Percentiles rank a stretch among this genome's conserved stretches.
These are phyloP conservation scores for Porcisia deanei DNA, from an alignment of 208 protist species.

Conservation along the genomic window DNA sequence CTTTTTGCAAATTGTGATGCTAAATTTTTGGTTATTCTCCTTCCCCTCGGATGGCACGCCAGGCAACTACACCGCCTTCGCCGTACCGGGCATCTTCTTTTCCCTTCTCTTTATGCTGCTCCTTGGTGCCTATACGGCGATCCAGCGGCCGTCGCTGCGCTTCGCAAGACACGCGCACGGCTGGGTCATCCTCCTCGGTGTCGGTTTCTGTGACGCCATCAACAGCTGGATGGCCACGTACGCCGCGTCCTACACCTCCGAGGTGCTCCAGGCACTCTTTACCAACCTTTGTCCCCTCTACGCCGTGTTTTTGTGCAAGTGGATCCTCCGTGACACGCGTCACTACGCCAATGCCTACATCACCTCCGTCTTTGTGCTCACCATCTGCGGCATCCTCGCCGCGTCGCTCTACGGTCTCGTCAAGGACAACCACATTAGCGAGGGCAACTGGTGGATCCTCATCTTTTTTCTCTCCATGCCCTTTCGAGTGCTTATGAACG, in stretches of 20 bases:
- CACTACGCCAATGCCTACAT: conserved; percentile 68
- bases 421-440: conserved; percentile 31
- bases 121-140: conserved; percentile 49
- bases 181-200: conserved; percentile 51
- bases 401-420: conserved; percentile 63
- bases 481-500: conserved; percentile 73
- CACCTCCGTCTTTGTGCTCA: conserved; percentile 56
- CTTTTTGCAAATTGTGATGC: conserved; percentile 82
- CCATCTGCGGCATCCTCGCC: conserved; percentile 58
- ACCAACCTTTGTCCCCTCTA: conserved; percentile 73
- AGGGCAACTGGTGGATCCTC: conserved; percentile 69
- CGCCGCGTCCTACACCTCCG: conserved; percentile 73
- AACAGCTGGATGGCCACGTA: conserved; percentile 83
- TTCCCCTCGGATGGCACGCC: conserved; percentile 63
- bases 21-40: conserved; percentile 83
- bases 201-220: conserved; percentile 70
- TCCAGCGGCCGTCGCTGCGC: conserved; percentile 51
- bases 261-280: conserved; percentile 82
- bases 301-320: conserved; percentile 72
- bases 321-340: conserved; percentile 70
- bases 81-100: conserved; percentile 67
- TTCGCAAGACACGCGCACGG: conserved; percentile 57
- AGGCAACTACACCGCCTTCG: conserved; percentile 79
- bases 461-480: conserved; percentile 85
- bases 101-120: conserved; percentile 57